phyloP scores from a whole-genome alignment of 805 yeast genomes.

The Scheffersomyces spartinae region DNA sequence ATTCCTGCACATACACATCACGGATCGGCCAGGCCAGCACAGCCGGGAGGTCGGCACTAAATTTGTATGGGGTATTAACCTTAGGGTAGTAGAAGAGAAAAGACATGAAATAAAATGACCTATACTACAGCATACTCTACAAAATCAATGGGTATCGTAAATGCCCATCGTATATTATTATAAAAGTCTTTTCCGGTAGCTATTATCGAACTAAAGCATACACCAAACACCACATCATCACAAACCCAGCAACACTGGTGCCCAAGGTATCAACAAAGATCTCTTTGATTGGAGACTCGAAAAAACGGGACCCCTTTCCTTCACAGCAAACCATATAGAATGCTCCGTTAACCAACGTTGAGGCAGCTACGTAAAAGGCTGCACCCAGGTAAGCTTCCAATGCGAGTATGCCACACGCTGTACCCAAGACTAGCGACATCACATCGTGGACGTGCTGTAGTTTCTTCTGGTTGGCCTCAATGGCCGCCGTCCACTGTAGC shows the following conservation, averaged over 20 bases:
- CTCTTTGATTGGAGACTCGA: slow-evolving; percentile 19
- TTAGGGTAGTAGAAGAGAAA: no score
- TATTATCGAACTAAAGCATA: no score
- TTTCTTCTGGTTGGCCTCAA: slow-evolving; percentile 18
- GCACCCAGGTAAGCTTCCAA: slow-evolving; percentile 26
- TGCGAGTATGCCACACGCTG: slow-evolving; percentile 28
- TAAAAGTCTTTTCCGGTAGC: no score
- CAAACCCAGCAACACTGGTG: slow-evolving; percentile 24
- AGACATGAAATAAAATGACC: no score
- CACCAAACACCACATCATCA: slow-evolving; percentile 39
- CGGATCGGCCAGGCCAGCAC: no score
- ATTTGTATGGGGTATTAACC: no score
- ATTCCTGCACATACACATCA: no score
- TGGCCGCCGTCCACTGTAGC: slow-evolving; percentile 13
- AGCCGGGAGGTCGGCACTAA: no score
- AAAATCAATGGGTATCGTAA: no score
- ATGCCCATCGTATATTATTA: no score
- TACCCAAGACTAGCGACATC: slow-evolving; percentile 24
- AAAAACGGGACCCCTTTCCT: slow-evolving; percentile 15
- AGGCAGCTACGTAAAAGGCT: slow-evolving; percentile 21
- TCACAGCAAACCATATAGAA: slow-evolving; percentile 23
- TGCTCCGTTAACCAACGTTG: slow-evolving; percentile 16
- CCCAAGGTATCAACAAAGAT: slow-evolving; percentile 21
- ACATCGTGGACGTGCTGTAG: slow-evolving; percentile 24
- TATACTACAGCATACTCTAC: no score